Evolutionary conservation across 129 eudicot genomes (phyloP).

Genomic region (Artemisia argyi): DNA sequence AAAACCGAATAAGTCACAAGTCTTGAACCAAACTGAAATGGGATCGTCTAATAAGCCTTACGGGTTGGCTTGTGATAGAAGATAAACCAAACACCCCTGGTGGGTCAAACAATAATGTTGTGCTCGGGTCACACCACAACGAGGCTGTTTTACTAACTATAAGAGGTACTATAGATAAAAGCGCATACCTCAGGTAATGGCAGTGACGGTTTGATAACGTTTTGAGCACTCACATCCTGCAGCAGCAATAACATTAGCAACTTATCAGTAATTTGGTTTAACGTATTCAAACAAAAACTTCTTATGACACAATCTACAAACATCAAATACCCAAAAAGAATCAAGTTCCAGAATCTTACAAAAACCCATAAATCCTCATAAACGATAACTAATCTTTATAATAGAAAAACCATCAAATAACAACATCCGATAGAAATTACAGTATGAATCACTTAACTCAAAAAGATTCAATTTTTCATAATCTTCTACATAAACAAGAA

Average conservation of each 20-base stretch:
- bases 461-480: neutral
- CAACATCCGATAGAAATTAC: too few relatives aligned
- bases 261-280: neutral
- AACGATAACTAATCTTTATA: too few relatives aligned
- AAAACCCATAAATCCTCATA: neutral
- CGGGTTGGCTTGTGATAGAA: too few relatives aligned
- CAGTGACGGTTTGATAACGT: constrained; percentile 35
- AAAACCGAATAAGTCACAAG: too few relatives aligned
- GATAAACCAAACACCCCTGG: too few relatives aligned
- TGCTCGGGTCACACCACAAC: too few relatives aligned
- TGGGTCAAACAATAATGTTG: too few relatives aligned
- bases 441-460: too few relatives aligned
- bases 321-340: constrained; percentile 18
- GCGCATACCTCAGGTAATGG: constrained; percentile 41
- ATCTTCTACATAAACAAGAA: neutral
- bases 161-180: neutral
- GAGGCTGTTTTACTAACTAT: neutral
- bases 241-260: constrained; percentile 8
- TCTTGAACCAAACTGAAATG: too few relatives aligned
- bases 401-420: too few relatives aligned
- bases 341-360: neutral
- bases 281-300: constrained; percentile 7
- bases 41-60: too few relatives aligned
- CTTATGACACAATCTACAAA: constrained; percentile 28
- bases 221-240: constrained; percentile 76